Evolutionary conservation across 306 rosid genomes (phyloP).

Genomic region (Castanea crenata): DNA sequence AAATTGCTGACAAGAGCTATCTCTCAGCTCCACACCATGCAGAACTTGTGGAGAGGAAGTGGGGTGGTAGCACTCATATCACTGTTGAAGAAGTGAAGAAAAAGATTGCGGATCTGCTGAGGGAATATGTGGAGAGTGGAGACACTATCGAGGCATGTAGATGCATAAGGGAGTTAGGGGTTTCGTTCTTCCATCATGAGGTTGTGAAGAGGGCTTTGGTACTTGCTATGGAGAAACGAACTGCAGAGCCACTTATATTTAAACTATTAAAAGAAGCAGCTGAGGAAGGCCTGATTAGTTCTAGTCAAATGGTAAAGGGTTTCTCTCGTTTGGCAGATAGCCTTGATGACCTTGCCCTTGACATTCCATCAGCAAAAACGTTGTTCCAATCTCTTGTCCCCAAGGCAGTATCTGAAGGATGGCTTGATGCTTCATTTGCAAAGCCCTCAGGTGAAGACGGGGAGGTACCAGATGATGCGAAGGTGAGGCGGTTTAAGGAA

Average conservation of each 20-base stretch:
- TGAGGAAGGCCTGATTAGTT: slow-evolving; percentile 91
- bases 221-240: slow-evolving; percentile 79
- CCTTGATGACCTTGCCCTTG: slow-evolving; percentile 97
- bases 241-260: slow-evolving; percentile 64
- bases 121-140: slow-evolving; percentile 78
- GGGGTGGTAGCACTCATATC: slow-evolving; percentile 99
- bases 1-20: slow-evolving; percentile 88
- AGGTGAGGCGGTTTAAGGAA: slow-evolving; percentile 67
- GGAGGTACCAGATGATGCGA: slow-evolving; percentile 58
- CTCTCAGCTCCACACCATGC: slow-evolving; percentile 99
- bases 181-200: slow-evolving; percentile 95
- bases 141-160: slow-evolving; percentile 91
- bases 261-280: slow-evolving; percentile 90
- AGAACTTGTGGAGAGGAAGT: slow-evolving; percentile 88
- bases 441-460: slow-evolving; percentile 59
- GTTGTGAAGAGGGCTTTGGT: slow-evolving; percentile 91
- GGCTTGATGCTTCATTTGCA: slow-evolving; percentile 86
- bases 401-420: slow-evolving; percentile 78
- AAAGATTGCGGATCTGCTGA: slow-evolving; percentile 75
- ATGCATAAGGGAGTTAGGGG: slow-evolving; percentile 91
- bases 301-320: slow-evolving; percentile 97
- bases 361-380: slow-evolving; percentile 79
- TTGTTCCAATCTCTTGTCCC: slow-evolving; percentile 67
- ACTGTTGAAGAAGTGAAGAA: slow-evolving; percentile 96
- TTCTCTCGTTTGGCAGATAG: slow-evolving; percentile 87